These are phyloP conservation scores for Boletus insuetus DNA, from an alignment of 768 basidiomycete species.

Conservation along the genomic window DNA sequence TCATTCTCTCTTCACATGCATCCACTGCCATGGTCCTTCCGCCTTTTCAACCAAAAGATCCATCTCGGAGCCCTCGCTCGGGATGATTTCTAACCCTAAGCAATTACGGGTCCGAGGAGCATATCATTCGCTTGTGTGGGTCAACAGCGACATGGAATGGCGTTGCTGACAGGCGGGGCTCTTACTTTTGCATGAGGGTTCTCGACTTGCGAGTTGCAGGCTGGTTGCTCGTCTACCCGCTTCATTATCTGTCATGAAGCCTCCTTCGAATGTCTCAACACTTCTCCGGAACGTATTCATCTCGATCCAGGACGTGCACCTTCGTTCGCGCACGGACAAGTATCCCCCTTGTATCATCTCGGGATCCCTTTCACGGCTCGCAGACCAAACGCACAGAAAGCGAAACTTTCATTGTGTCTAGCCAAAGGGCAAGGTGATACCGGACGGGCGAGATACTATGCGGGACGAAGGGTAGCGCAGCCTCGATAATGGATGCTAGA, in stretches of 20 bases:
- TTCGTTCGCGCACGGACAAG: slow-evolving; percentile 38
- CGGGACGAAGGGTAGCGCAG: slow-evolving; percentile 10
- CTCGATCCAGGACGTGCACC: slow-evolving; percentile 17
- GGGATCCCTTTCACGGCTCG: slow-evolving; percentile 42
- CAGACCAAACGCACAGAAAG: slow-evolving; percentile 26
- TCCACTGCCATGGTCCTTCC: slow-evolving; percentile 30
- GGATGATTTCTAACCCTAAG: slow-evolving; percentile 66
- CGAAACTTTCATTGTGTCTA: slow-evolving; percentile 23
- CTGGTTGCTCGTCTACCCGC: slow-evolving; percentile 18
- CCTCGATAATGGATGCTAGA: slow-evolving; percentile 36
- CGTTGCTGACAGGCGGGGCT: slow-evolving; percentile 16
- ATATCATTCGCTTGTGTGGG: slow-evolving; percentile 24
- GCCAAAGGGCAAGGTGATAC: slow-evolving; percentile 43
- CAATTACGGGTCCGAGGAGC: slow-evolving; percentile 34
- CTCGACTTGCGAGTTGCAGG: slow-evolving; percentile 8
- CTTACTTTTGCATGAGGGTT: slow-evolving; percentile 1
- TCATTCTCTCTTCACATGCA: slow-evolving; percentile 30
- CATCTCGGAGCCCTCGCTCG: slow-evolving; percentile 34
- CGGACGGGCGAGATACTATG: slow-evolving; percentile 46
- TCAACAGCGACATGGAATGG: slow-evolving; percentile 18
- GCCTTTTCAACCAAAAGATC: slow-evolving; percentile 50
- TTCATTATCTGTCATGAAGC: slow-evolving; percentile 41
- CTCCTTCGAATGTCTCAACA: slow-evolving; percentile 35
- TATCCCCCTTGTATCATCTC: slow-evolving; percentile 48
- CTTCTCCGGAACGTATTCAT: slow-evolving; percentile 53